phyloP scores from a whole-genome alignment of 331 rosid genomes.

The Telfairia occidentalis region DNA sequence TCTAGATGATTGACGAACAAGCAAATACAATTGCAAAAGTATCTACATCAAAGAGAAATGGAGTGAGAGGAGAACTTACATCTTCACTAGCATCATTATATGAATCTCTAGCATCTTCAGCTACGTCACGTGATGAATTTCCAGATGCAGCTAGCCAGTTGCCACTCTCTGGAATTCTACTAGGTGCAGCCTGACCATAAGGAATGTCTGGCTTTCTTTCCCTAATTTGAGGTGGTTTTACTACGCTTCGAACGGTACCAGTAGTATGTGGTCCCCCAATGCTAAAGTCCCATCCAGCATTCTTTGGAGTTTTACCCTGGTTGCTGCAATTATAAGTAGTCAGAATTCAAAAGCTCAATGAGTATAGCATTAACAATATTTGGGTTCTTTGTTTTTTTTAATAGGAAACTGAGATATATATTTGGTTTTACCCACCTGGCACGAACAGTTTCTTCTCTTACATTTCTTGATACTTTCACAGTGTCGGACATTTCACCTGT shows the following conservation, averaged over 20 bases:
- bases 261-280: constrained; percentile 69
- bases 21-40: neutral
- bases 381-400: neutral
- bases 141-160: constrained; percentile 34
- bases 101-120: constrained; percentile 24
- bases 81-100: constrained; percentile 41
- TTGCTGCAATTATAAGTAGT: constrained; percentile 44
- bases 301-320: constrained; percentile 58
- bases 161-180: constrained; percentile 48
- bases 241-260: constrained; percentile 61
- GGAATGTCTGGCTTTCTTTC: constrained; percentile 55
- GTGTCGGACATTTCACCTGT: constrained; percentile 59
- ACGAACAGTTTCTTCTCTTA: constrained; percentile 51
- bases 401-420: neutral
- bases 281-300: constrained; percentile 97
- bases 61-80: constrained; percentile 38
- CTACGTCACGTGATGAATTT: constrained; percentile 30
- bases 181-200: constrained; percentile 35
- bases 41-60: neutral
- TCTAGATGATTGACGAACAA: neutral
- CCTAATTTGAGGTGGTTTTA: constrained; percentile 84
- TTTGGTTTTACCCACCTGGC: constrained; percentile 46
- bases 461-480: constrained; percentile 49
- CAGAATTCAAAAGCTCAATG: constrained; percentile 21
- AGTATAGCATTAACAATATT: constrained; percentile 9